Evolutionary conservation across 2,329 filamentous ascomycete species (phyloP).

Genomic region (Calonectria pteridis): DNA sequence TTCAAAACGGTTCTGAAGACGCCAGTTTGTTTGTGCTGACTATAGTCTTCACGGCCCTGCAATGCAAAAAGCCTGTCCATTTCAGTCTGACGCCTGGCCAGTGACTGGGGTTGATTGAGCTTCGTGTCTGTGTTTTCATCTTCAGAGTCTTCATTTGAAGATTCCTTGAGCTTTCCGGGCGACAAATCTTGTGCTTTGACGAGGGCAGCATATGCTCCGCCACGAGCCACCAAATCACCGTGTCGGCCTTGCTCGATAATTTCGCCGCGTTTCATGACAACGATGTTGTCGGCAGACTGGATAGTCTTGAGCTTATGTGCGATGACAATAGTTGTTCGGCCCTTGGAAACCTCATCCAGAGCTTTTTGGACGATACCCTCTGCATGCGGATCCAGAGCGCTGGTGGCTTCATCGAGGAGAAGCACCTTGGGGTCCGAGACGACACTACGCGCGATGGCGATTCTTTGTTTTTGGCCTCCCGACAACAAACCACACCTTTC

Average conservation of each 20-base stretch:
- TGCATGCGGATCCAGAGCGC: constrained; percentile 59
- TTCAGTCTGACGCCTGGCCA: neutral
- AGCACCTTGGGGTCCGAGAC: constrained; percentile 62
- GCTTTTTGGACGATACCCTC: constrained; percentile 65
- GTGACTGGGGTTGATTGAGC: neutral
- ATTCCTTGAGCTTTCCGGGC: neutral
- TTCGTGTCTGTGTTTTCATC: neutral
- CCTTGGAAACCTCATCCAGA: constrained; percentile 63
- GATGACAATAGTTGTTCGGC: constrained; percentile 73
- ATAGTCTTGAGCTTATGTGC: constrained; percentile 70
- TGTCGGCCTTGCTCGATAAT: constrained; percentile 68
- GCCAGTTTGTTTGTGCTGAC: neutral
- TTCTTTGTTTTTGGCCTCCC: constrained; percentile 73
- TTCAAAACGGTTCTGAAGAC: neutral
- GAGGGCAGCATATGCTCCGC: constrained; percentile 61
- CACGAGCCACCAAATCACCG: constrained; percentile 62
- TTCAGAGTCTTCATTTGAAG: neutral
- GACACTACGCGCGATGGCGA: constrained; percentile 66
- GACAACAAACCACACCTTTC: constrained; percentile 72
- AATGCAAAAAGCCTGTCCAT: neutral
- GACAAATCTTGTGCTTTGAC: constrained; percentile 50
- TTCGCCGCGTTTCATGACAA: constrained; percentile 69
- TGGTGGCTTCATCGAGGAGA: constrained; percentile 54
- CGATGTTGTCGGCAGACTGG: constrained; percentile 71
- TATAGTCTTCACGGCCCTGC: neutral